Base-by-base conservation (phyloP, 83 land plant species). In the Isoetes engelmannii region DNA sequence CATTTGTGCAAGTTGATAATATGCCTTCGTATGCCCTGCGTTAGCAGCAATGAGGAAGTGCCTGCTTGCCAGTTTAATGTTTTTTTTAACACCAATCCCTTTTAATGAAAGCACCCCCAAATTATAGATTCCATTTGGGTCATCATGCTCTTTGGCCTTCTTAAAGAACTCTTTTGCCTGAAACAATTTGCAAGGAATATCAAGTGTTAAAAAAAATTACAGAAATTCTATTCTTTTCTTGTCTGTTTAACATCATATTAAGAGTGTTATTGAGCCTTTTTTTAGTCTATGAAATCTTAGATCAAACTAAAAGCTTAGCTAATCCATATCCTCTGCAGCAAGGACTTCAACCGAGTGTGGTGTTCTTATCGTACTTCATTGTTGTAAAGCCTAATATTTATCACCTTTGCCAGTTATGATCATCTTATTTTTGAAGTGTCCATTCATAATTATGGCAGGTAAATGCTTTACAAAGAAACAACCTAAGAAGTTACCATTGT, bases 121-220 rank as follows among this genome's bases (percentile, higher is more conserved):
- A 73, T 90, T 94, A 49, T 94, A 94, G 72, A 80, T 85, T 0
- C 93, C 99, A 70, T 87, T 87, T 59, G 93, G 79, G 19, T 94
- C 99, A 5, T 82, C 84, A 63, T 84, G 70, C 5, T 84, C 82
- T 47, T 89, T 90, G 47, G 99, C 99, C 68, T 72, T 88, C 77
- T 91, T 88, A 77, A 90, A 94, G 56, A 67, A 94, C 65, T 90
- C 97, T 74, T 74, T 91, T 51, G 99, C 99, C 99, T 94, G 78
- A 12, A 79, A 28, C 1, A 28, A 28, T 0, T 28, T 28, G 37
- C 2, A 28, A 28, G 2, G 1, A 28, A 28, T 28, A 28, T 28
- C 37, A 28, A 28, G 2, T 28, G 37, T 28, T 28, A 28, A 28
- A 28, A 28, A 0, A 28, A 28, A 28, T 0, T 28, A 28, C 37